A percentile compares a stretch with the other conserved stretches of the same genome.
Evolutionary conservation across 805 yeast genomes (phyloP).

Genomic region (Myxozyma mucilagina): DNA sequence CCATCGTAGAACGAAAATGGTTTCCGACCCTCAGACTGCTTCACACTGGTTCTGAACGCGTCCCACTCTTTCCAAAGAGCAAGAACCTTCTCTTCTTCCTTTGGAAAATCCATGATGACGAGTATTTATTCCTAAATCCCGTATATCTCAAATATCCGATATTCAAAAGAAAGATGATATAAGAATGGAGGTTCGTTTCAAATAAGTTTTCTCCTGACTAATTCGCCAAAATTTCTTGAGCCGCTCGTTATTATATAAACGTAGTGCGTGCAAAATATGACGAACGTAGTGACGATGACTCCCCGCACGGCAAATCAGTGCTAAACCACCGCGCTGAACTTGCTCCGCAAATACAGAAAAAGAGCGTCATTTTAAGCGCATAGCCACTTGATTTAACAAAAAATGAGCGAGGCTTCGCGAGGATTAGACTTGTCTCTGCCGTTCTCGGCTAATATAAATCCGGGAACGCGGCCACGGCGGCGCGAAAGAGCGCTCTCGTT

Average conservation of each 20-base stretch:
- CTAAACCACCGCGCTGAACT: not conserved
- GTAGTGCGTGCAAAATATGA: not conserved
- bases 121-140: not conserved
- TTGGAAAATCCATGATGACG: constrained; percentile 61
- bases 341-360: not conserved
- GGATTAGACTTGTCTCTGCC: not conserved
- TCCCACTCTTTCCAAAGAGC: constrained; percentile 84
- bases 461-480: constrained; percentile 4
- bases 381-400: not conserved
- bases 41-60: constrained; percentile 87
- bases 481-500: constrained; percentile 28
- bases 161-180: not conserved
- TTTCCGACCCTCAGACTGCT: constrained; percentile 80
- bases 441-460: not conserved
- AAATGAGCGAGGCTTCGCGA: constrained; percentile 23
- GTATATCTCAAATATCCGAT: not conserved
- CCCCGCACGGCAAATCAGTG: not conserved
- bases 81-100: constrained; percentile 82
- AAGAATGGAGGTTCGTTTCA: not conserved
- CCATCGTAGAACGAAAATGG: constrained; percentile 96
- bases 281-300: not conserved
- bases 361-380: not conserved
- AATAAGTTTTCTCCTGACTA: not conserved
- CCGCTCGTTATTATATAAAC: not conserved
- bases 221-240: not conserved